Evolutionary conservation across 2,329 filamentous ascomycete genomes (phyloP), one percentile per base, ranked within the genome.

Genomic region (Talaromyces rugulosus): DNA sequence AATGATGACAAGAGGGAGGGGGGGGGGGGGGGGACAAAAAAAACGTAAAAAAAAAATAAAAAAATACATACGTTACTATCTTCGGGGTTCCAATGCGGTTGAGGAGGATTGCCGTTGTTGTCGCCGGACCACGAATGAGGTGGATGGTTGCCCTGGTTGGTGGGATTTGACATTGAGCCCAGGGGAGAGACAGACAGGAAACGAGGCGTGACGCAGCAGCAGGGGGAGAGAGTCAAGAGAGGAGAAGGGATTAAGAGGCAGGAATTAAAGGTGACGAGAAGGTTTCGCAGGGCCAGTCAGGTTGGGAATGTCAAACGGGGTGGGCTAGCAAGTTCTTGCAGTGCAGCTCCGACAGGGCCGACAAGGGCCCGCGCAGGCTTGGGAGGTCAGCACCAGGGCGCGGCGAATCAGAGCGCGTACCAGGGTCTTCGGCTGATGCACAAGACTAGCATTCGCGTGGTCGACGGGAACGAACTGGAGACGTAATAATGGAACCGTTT

Each of bases 401-500:
- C 56, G 54, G 56, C 61, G 61, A 62, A 62, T 62, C 61, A 62
- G 56, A 59, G 52, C 51, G 56, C 51, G 55, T 62, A 57, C 61
- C 56, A 62, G 61, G 52, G 56, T 56, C 56, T 58, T 62, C 61
- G 61, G 61, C 61, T 62, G 61, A 62, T 62, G 61, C 61, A 59
- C 61, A 62, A 59, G 61, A 62, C 56, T 59, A 62, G 57, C 57
- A 56, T 62, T 62, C 61, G 61, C 61, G 61, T 62, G 61, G 61
- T 62, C 58, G 61, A 62, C 61, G 61, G 57, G 61, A 62, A 62
- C 61, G 61, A 53, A 58, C 61, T 62, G 61, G 61, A 62, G 61
- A 62, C 61, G 61, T 59, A 62, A 62, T 62, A 56, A 47, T 47
- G 44, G 44, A 47, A 23, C 50, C 60, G 60, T 62, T 58, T 57